Evolutionary conservation across 2,329 filamentous ascomycete genomes (phyloP), one percentile per base, ranked within the genome.

Genomic region (Fusarium cicatricum): DNA sequence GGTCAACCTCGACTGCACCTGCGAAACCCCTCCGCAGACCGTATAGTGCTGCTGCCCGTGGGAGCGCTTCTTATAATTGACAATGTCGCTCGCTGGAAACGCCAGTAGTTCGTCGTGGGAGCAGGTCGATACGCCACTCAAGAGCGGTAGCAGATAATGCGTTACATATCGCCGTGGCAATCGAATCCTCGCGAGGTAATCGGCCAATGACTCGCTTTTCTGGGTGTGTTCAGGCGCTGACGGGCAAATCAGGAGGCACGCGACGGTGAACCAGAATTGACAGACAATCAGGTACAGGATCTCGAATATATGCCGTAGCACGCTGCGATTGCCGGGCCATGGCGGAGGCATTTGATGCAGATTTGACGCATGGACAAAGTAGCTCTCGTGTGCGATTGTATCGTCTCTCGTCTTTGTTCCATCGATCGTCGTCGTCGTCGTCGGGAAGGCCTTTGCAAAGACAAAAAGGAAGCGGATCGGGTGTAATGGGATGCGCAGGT

Each of bases 331-430:
- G 0, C 76, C 74, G 2, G 77, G 77, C 51, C 77, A 70, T 5
- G 74, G 71, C 5, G 81, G 77, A 1, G 77, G 77, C 14, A 79
- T 65, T 56, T 76, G 75, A 60, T 86, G 82, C 31, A 80, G 72
- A 36, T 85, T 84, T 3, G 82, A 85, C 0, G 83, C 77, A 61
- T 86, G 80, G 12, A 82, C 72, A 50, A 83, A 83, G 67, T 83
- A 82, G 16, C 75, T 68, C 10, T 70, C 73, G 1, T 74, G 11
- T 5, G 29, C 29, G 29, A 6, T 53, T 9, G 57, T 53, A 15
- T 58, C 49, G 28, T 57, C 64, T 5, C 65, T 31, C 3, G 33
- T 14, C 12, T 33, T 44, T 43, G 60, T 55, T 52, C 33, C 45
- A 23, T 46, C 52, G 52, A 5, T 42, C 21, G 3, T 44, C 44